A percentile compares a stretch with the other conserved stretches of the same genome.
Evolutionary conservation across 495 filamentous ascomycete genomes (phyloP).

Genomic region (Melanomma pulvis-pyrius): DNA sequence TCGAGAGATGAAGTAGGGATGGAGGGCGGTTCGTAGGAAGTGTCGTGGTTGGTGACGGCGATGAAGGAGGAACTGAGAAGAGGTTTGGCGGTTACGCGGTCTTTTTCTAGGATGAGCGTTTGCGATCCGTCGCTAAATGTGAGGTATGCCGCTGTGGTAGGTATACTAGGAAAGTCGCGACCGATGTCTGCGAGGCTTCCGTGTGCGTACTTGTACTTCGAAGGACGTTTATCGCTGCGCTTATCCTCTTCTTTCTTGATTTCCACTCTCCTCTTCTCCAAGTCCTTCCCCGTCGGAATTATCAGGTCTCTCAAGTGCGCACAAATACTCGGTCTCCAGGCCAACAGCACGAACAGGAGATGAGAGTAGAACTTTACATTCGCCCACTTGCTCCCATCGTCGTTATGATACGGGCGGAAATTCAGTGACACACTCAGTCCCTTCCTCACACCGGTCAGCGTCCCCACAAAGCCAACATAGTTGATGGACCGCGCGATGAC

Average conservation of each 20-base stretch:
- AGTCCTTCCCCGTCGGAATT: constrained; percentile 37
- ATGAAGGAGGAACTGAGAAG: constrained; percentile 55
- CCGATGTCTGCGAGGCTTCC: constrained; percentile 33
- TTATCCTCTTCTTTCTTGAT: not conserved
- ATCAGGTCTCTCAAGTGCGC: constrained; percentile 55
- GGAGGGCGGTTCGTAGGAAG: constrained; percentile 21
- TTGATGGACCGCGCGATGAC: constrained; percentile 62
- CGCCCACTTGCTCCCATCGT: constrained; percentile 39
- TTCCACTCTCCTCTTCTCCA: not conserved
- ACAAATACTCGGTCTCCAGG: constrained; percentile 59
- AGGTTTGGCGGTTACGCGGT: constrained; percentile 51
- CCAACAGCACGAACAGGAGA: constrained; percentile 60
- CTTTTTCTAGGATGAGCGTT: constrained; percentile 61
- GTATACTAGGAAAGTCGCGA: constrained; percentile 42
- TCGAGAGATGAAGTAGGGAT: constrained; percentile 1
- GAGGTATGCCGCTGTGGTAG: constrained; percentile 62
- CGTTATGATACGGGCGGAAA: constrained; percentile 61
- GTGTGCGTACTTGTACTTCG: not conserved
- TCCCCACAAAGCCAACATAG: constrained; percentile 66
- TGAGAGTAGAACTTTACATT: constrained; percentile 53
- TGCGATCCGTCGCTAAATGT: constrained; percentile 55
- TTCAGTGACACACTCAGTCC: constrained; percentile 66
- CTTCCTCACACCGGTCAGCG: constrained; percentile 60
- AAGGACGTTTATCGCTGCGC: not conserved
- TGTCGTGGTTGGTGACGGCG: constrained; percentile 60